A percentile compares a stretch with the other conserved stretches of the same genome.
phyloP scores from a whole-genome alignment of 1,284 basidiomycete species.

The Apiotrichum gamsii region DNA sequence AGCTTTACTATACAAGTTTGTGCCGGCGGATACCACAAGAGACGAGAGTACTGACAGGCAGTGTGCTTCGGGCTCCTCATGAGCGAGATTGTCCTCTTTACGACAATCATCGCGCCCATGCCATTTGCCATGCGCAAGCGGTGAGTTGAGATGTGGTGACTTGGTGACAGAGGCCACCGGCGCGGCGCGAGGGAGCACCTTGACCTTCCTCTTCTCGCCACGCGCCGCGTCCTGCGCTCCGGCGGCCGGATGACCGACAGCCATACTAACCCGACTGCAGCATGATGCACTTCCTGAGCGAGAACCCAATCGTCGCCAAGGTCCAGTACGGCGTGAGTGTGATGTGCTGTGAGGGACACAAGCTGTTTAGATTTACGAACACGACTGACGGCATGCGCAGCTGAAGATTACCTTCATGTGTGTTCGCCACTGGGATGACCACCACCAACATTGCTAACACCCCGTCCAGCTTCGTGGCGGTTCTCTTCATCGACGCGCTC shows the following conservation, averaged over 20 bases:
- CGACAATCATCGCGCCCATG: conserved; percentile 46
- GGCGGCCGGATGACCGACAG: background rate
- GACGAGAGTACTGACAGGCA: conserved; percentile 14
- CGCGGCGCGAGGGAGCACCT: too few relatives aligned
- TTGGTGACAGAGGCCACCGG: background rate
- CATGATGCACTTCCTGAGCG: conserved; percentile 48
- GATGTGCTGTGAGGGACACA: background rate
- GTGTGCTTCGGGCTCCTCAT: conserved; percentile 47
- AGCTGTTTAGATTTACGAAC: background rate
- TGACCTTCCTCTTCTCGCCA: too few relatives aligned
- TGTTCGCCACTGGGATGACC: conserved; percentile 32
- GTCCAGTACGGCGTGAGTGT: conserved; percentile 50
- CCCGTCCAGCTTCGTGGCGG: conserved; percentile 65
- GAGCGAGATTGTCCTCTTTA: conserved; percentile 42
- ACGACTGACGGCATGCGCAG: conserved; percentile 22
- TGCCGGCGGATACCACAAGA: background rate
- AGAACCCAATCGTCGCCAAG: conserved; percentile 50
- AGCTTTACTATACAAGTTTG: conserved; percentile 45
- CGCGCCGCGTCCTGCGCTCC: background rate
- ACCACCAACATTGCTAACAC: too few relatives aligned
- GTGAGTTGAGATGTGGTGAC: conserved; percentile 27
- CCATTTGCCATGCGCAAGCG: conserved; percentile 46
- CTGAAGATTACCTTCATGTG: conserved; percentile 94
- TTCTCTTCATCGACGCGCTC: conserved; percentile 67
- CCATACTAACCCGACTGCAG: too few relatives aligned